A percentile compares a stretch with the other conserved stretches of the same genome.
Conservation (phyloP, 2,329 filamentous ascomycete genomes). For the Macroventuria anomochaeta region DNA sequence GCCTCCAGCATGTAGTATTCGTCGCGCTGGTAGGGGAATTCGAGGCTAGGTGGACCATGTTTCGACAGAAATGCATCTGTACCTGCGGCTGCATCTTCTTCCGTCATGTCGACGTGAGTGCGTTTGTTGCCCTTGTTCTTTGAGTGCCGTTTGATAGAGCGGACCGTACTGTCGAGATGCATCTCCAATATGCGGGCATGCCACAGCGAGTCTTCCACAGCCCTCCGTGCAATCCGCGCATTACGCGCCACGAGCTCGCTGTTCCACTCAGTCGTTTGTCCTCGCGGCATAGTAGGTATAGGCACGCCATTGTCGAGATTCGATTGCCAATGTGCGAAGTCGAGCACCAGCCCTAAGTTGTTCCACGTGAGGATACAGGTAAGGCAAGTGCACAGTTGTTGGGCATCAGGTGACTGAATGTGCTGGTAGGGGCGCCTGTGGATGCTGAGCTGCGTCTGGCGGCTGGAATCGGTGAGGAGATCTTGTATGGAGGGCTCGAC, state of each 20-base stretch:
- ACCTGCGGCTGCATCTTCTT: conserved; percentile 54
- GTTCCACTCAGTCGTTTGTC: conserved; percentile 60
- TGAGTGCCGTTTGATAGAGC: conserved; percentile 56
- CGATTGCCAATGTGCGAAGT: conserved; percentile 64
- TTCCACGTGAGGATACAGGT: conserved; percentile 65
- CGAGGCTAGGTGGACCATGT: conserved; percentile 58
- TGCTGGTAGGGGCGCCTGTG: conserved; percentile 62
- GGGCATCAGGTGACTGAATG: conserved; percentile 55
- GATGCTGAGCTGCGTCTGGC: conserved; percentile 54
- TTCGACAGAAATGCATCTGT: conserved; percentile 61
- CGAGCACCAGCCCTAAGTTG: conserved; percentile 60
- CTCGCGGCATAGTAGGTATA: conserved; percentile 60
- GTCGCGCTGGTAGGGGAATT: conserved; percentile 63
- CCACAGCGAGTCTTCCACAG: conserved; percentile 57
- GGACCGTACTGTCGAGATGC: conserved; percentile 57
- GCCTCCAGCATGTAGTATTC: conserved; percentile 66
- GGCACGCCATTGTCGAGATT: conserved; percentile 60
- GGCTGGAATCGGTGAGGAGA: conserved; percentile 50
- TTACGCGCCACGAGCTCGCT: conserved; percentile 52
- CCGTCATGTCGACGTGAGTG: conserved; percentile 55
- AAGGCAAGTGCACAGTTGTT: conserved; percentile 62
- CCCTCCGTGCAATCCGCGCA: conserved; percentile 54
- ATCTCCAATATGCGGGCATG: conserved; percentile 59
- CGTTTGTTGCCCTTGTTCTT: conserved; percentile 59
- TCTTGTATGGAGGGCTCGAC: conserved; percentile 48